Base-by-base conservation (phyloP, 2,329 filamentous ascomycete genomes). In the Cladosporium sp. region DNA sequence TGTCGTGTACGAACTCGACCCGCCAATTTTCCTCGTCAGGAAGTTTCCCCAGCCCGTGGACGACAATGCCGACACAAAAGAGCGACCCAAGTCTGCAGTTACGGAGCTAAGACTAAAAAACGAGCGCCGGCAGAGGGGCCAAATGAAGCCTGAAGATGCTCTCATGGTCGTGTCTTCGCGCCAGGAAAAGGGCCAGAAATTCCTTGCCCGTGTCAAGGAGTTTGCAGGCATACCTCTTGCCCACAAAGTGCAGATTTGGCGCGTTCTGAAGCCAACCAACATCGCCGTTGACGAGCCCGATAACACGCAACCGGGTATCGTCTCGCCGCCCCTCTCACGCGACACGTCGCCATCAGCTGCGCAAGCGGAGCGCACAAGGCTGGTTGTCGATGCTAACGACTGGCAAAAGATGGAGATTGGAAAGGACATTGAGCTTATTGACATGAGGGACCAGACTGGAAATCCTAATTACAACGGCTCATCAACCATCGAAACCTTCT, bases 11-110 rank as follows among this genome's bases (percentile, higher is more conserved):
- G 93, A 97, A 69, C 75, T 89, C 35, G 82, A 90, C 61, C 93
- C 91, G 4, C 89, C 88, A 0, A 77, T 95, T 38, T 88, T 96
- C 66, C 88, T 84, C 1, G 76, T 97, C 53, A 83, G 95, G 63
- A 89, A 92, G 57, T 74, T 97, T 1, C 84, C 83, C 65, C 76
- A 75, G 58, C 66, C 69, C 15, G 22, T 16, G 4, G 49, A 36
- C 15, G 43, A 51, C 11, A n/a, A 25, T 3, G 12, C 7, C 2
- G 25, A 50, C 9, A 12, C 16, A 8, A 15, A 29, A 9, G 25
- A 43, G 40, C 20, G 50, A 38, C 19, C 52, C 39, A 39, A 38
- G 20, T 40, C 18, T 36, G 41, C 49, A 1, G 30, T 19, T n/a
- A 4, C 33, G 3, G 52, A 38, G 7, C 48, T 62, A 11, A 50